Percentiles rank a stretch among this genome's conserved stretches.
Evolutionary conservation across 176 grass and related monocot genomes (phyloP).

Genomic region (Hsuehochloa calcarea): DNA sequence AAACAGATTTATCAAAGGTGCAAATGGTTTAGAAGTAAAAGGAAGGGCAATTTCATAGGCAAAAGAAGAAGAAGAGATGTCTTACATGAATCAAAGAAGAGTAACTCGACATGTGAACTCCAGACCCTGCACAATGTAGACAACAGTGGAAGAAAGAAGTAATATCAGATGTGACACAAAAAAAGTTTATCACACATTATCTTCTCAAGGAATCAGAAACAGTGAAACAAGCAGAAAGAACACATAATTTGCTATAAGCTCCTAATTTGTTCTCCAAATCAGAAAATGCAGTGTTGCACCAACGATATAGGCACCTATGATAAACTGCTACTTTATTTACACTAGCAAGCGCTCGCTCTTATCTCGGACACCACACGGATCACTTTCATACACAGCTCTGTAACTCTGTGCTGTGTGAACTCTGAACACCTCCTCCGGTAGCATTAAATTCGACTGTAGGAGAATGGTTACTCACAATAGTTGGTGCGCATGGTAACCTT

Average conservation of each 20-base stretch:
- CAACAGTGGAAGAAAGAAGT: not conserved
- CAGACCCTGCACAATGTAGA: conserved; percentile 1
- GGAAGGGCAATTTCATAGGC: not conserved
- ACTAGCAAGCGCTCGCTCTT: not conserved
- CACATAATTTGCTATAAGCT: not conserved
- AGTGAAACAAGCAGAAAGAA: not conserved
- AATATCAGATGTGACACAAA: not conserved
- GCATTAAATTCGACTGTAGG: no score
- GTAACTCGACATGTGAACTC: conserved; percentile 12
- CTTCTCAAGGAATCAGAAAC: not conserved
- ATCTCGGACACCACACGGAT: no score
- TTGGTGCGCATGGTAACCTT: no score
- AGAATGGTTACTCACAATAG: no score
- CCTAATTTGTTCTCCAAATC: not conserved
- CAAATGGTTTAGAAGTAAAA: conserved; percentile 17
- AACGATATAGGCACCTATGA: not conserved
- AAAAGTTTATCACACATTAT: not conserved
- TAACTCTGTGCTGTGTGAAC: not conserved
- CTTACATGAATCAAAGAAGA: not conserved
- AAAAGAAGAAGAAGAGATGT: not conserved
- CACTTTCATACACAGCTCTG: not conserved
- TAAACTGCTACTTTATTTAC: not conserved
- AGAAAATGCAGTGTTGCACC: not conserved
- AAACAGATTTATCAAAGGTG: not conserved
- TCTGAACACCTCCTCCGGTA: no score